Evolutionary conservation across 768 basidiomycete species (phyloP).

Genomic region (Arthromyces matolae): DNA sequence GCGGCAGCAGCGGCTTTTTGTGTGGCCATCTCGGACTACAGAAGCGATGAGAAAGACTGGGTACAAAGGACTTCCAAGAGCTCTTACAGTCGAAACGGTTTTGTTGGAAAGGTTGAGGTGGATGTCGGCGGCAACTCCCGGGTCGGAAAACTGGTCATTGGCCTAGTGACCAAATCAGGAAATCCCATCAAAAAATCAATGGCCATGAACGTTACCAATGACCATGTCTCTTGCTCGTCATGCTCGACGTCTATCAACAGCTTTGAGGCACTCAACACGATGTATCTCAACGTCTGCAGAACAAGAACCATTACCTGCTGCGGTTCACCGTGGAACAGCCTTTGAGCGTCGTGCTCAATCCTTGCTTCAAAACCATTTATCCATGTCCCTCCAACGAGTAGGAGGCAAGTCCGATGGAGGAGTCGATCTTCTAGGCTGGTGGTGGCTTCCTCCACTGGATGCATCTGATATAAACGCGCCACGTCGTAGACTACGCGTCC

Average conservation of each 20-base stretch:
- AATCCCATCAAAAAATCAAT: too few relatives aligned
- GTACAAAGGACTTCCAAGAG: too few relatives aligned
- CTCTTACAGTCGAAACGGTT: slow-evolving; percentile 15
- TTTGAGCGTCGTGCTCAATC: slow-evolving; percentile 71
- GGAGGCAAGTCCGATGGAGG: slow-evolving; percentile 92
- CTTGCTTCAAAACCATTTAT: slow-evolving; percentile 59
- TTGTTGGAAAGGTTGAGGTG: slow-evolving; percentile 23
- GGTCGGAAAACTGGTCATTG: too few relatives aligned
- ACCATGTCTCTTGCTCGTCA: too few relatives aligned
- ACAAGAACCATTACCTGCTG: slow-evolving; percentile 29
- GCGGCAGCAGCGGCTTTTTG: slow-evolving; percentile 69
- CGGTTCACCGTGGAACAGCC: slow-evolving; percentile 63
- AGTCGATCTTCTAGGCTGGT: slow-evolving; percentile 87
- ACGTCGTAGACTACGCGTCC: slow-evolving; percentile 62
- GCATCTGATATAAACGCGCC: slow-evolving; percentile 3
- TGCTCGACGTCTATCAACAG: too few relatives aligned
- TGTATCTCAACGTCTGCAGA: slow-evolving; percentile 4
- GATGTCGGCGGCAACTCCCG: slow-evolving; percentile 36
- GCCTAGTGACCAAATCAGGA: too few relatives aligned
- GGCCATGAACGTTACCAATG: background rate
- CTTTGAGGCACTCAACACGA: background rate
- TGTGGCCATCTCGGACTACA: slow-evolving; percentile 67
- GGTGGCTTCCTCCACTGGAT: slow-evolving; percentile 66
- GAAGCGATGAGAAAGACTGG: too few relatives aligned
- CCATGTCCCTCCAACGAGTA: slow-evolving; percentile 76